A percentile compares a stretch with the other conserved stretches of the same genome.
Evolutionary conservation across 352 stramenopile species (phyloP).

Genomic region (Phytophthora europaea): DNA sequence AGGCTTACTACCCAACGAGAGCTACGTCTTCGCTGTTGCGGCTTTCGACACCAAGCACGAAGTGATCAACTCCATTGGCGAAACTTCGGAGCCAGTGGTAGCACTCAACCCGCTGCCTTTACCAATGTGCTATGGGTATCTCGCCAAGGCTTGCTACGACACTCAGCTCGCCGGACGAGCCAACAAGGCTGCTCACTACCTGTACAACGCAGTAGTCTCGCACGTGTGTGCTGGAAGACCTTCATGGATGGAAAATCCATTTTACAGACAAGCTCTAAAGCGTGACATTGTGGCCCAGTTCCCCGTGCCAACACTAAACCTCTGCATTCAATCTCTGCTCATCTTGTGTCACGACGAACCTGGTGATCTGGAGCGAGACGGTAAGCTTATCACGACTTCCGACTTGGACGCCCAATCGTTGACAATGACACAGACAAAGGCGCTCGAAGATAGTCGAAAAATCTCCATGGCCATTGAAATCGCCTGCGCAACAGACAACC

Average conservation of each 20-base stretch:
- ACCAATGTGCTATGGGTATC: conserved; percentile 74
- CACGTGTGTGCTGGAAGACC: conserved; percentile 31
- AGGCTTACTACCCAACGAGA: conserved; percentile 71
- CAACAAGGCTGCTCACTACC: conserved; percentile 46
- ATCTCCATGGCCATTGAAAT: conserved; percentile 74
- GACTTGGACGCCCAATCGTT: conserved; percentile 45
- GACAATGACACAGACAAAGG: conserved; percentile 45
- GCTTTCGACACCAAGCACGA: conserved; percentile 76
- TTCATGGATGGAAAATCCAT: conserved; percentile 66
- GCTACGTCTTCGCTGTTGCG: conserved; percentile 87
- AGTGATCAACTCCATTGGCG: conserved; percentile 74
- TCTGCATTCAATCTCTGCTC: conserved; percentile 58
- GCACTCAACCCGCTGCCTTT: conserved; percentile 77
- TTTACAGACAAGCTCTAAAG: conserved; percentile 72
- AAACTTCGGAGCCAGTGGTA: conserved; percentile 67
- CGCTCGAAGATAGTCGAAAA: conserved; percentile 57
- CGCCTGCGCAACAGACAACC: conserved; percentile 57
- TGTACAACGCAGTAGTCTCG: conserved; percentile 67
- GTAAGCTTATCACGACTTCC: conserved; percentile 34
- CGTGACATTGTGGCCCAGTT: conserved; percentile 54
- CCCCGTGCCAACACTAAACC: conserved; percentile 61
- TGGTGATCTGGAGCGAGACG: conserved; percentile 56
- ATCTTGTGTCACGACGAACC: conserved; percentile 66
- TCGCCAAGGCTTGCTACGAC: conserved; percentile 65
- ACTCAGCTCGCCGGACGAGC: conserved; percentile 39